Conservation (phyloP, 495 filamentous ascomycete species). For the Talaromyces trachyspermus region DNA sequence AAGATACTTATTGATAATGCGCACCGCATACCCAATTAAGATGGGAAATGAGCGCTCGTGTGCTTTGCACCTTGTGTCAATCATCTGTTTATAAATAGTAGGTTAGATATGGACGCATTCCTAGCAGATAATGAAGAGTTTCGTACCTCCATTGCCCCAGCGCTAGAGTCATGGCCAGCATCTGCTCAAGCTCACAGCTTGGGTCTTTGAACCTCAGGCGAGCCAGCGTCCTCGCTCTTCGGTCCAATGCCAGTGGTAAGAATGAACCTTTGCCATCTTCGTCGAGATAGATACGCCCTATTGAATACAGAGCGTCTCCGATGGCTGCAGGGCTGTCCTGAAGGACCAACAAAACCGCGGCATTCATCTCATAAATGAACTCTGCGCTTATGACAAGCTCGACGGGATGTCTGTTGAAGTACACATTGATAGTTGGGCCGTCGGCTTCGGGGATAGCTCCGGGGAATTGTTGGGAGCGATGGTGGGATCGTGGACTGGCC, state of each 20-base stretch:
- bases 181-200: too few species aligned
- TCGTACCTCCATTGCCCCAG: too few species aligned
- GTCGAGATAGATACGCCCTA: conserved; percentile 1
- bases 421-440: not conserved
- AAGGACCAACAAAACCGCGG: not conserved
- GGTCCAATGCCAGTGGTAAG: not conserved
- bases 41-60: not conserved
- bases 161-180: too few species aligned
- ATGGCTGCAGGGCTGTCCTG: conserved; percentile 3
- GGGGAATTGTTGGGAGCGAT: not conserved
- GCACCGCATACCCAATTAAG: not conserved
- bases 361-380: conserved; percentile 8
- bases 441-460: conserved; percentile 3
- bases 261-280: not conserved
- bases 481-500: not conserved
- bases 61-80: not conserved
- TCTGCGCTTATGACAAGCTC: conserved; percentile 2
- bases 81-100: too few species aligned
- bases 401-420: conserved; percentile 5
- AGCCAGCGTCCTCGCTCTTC: not conserved
- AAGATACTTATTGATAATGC: not conserved
- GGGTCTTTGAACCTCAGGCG: too few species aligned
- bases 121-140: too few species aligned
- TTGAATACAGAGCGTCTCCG: conserved; percentile 1
- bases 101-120: too few species aligned